Base-by-base conservation (phyloP, 2,329 filamentous ascomycete species). In the Emericellopsis atlantica region DNA sequence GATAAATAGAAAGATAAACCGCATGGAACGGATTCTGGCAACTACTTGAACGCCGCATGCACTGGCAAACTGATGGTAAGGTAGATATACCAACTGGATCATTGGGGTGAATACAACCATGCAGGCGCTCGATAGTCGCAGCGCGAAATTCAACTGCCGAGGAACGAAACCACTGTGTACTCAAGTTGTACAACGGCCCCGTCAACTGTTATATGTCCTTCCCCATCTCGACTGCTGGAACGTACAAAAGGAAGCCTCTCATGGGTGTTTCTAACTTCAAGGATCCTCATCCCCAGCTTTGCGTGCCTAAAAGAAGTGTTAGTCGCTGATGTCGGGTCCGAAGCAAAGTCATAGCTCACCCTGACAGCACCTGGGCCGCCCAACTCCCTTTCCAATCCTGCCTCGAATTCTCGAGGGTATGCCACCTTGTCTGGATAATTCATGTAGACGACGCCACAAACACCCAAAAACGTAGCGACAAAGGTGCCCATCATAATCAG, bases 341-440 rank as follows among this genome's bases (percentile, higher is more conserved):
- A 32, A 16, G 24, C 16, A 36, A 4, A n/a, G 16, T 15, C n/a
- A 32, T 23, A 22, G 70, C 81, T 62, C 66, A 86, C 84, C 63
- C 74, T 69, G 40, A 78, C 45, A 43, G 80, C 80, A 52, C 74
- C 74, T 23, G 75, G 59, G 9, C 85, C 85, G 45, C 85, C 85
- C 44, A 92, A 64, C 57, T 90, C 85, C 54, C 72, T 72, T 60
- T 86, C 75, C 47, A 92, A 59, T 18, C 85, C 85, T 47, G 71
- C 79, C 53, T 80, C 76, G 54, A 81, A 92, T 51, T 81, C 79
- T 44, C 78, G 74, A 9, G 84, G 83, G 47, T 69, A 79, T 26
- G 79, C 74, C 36, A 72, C 73, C 58, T 71, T 78, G 58, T 90
- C 85, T 18, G 84, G 84, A 52, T 89, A 89, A 54, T 72, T 70